A percentile compares a stretch with the other conserved stretches of the same genome.
Conservation (phyloP, 2,329 filamentous ascomycete species). For the Fusarium dimerum region DNA sequence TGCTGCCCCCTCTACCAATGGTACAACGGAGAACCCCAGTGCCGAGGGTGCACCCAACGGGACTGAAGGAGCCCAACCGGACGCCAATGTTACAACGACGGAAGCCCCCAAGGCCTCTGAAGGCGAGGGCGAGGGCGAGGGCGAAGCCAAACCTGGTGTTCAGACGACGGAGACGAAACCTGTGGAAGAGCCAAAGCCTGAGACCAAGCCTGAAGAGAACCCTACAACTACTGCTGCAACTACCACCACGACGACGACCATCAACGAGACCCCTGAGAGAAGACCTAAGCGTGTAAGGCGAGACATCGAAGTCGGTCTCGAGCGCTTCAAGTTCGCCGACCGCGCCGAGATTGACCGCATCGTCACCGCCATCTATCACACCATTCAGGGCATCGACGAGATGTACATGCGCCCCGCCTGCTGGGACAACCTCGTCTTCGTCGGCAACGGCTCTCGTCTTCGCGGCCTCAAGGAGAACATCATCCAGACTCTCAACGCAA, state of each 20-base stretch:
- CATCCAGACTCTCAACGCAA: conserved; percentile 73
- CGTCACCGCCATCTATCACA: conserved; percentile 78
- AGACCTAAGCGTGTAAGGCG: conserved; percentile 59
- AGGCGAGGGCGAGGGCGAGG: conserved; percentile 9
- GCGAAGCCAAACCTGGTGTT: conserved; percentile 5
- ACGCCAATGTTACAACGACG: conserved; percentile 7
- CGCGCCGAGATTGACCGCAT: conserved; percentile 80
- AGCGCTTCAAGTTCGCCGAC: conserved; percentile 70
- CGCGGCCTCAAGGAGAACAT: conserved; percentile 88
- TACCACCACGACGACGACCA: neutral
- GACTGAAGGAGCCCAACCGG: conserved; percentile 10
- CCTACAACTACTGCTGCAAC: neutral
- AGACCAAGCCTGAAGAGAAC: conserved; percentile 7
- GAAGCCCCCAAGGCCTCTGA: conserved; percentile 31
- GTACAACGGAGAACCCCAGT: conserved; percentile 15
- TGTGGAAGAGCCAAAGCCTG: conserved; percentile 18
- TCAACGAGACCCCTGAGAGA: conserved; percentile 40
- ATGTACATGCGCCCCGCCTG: conserved; percentile 80
- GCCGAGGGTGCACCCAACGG: conserved; percentile 17
- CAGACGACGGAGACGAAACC: conserved; percentile 20
- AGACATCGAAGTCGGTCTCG: conserved; percentile 75
- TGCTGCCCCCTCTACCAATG: conserved; percentile 9
- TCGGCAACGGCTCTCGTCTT: conserved; percentile 78
- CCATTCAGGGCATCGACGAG: conserved; percentile 80
- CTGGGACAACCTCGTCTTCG: conserved; percentile 90